Evolutionary conservation across 2,329 filamentous ascomycete genomes (phyloP), one percentile per base, ranked within the genome.

Genomic region (Knoxdaviesia capensis): DNA sequence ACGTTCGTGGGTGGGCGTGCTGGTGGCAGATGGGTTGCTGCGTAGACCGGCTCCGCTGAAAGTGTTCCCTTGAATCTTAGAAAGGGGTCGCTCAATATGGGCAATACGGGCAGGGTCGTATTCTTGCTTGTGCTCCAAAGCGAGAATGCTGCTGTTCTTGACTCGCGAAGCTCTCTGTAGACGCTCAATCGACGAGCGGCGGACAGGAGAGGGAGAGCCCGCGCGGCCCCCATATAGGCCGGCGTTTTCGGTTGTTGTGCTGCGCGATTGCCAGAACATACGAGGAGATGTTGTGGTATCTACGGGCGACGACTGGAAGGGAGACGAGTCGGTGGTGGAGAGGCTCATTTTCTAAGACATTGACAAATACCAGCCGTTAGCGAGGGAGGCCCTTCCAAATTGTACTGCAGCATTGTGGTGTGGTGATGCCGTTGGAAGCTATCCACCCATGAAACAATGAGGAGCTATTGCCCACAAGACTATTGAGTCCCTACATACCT

Each of bases 71-170:
- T 84, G 80, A 52, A 84, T 65, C 56, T 77, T 79, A 54, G 82
- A 75, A 49, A 92, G 68, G 34, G 87, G 85, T 48, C 86, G 75
- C 61, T 96, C 84, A 46, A 93, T 71, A 45, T 82, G 68, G 38
- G 81, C 80, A 43, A 86, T 62, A 49, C 75, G 74, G 43, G 79
- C 71, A 31, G 87, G 85, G 58, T 94, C 85, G 65, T 94, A 94
- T 64, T 92, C 82, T 57, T 86, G 76, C 62, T 87, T 87, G 55
- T 86, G 80, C 61, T 94, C 87, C 43, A 87, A 80, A 36, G 85
- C 86, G 56, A 94, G 84, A 69, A 96, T 94, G 63, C 80, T 93
- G 70, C 88, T 94, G 65, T 94, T 96, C 69, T 88, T 94, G 53
- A 98, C 90, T 46, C 90, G 81, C 43, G 88, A 94, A 32, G 86